Evolutionary conservation across 306 rosid species (phyloP).

Genomic region (Psophocarpus tetragonolobus): DNA sequence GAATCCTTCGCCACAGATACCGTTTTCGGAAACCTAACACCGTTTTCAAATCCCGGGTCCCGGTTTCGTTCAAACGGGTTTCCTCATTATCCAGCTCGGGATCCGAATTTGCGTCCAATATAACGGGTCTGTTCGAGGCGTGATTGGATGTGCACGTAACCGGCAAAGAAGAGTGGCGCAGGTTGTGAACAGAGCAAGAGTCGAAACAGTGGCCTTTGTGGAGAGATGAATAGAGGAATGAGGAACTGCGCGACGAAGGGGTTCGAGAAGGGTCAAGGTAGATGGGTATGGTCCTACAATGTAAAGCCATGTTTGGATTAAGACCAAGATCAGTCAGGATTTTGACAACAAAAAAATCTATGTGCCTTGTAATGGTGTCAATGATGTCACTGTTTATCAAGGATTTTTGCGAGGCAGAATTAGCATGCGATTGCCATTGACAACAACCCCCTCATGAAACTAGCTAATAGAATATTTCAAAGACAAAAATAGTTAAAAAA

Average conservation of each 20-base stretch:
- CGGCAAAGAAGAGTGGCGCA: conserved; percentile 20
- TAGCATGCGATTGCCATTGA: too few species aligned
- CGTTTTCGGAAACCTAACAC: conserved; percentile 36
- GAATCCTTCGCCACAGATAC: conserved; percentile 52
- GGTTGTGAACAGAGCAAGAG: conserved; percentile 24
- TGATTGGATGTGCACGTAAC: conserved; percentile 30
- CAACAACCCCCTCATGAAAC: too few species aligned
- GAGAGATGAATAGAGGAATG: neutral
- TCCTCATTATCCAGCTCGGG: conserved; percentile 21
- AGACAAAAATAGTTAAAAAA: too few species aligned
- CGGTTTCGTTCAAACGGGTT: neutral
- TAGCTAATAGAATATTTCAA: too few species aligned
- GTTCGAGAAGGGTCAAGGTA: neutral
- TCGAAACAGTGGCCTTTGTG: conserved; percentile 40
- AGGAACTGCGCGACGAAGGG: conserved; percentile 7
- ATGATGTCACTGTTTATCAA: neutral
- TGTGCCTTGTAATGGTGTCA: neutral
- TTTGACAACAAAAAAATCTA: neutral
- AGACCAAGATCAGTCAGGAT: neutral
- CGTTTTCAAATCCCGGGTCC: conserved; percentile 34
- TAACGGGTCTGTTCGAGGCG: conserved; percentile 2
- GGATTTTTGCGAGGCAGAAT: too few species aligned
- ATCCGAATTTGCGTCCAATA: conserved; percentile 1
- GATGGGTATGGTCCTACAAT: conserved; percentile 5
- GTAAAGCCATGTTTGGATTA: conserved; percentile 41